Conservation (phyloP, 371 early-diverging fungal genomes). For the Rhizoclosmatium hyalinum region DNA sequence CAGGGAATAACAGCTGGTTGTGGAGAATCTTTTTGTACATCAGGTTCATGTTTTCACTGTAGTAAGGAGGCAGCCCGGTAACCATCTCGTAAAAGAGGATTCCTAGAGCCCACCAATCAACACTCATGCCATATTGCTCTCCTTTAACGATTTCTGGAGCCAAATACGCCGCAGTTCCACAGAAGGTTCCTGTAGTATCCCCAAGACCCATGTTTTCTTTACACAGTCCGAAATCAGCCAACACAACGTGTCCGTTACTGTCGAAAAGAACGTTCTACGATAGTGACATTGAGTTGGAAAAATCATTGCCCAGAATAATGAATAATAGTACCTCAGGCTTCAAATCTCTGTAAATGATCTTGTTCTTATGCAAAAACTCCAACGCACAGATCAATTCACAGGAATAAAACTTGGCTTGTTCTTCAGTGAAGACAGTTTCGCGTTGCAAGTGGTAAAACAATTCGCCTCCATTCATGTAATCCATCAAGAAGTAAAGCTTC, state of each 20-base stretch:
- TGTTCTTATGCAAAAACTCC: constrained; percentile 61
- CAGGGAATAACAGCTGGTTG: constrained; percentile 77
- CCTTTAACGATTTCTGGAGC: constrained; percentile 92
- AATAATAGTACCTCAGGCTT: constrained; percentile 40
- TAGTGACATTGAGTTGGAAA: background rate
- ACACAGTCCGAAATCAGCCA: constrained; percentile 83
- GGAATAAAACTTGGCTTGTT: constrained; percentile 76
- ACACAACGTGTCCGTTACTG: constrained; percentile 73
- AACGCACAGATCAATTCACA: constrained; percentile 67
- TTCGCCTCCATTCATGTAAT: constrained; percentile 75
- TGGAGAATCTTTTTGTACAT: constrained; percentile 85
- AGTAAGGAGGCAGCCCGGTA: constrained; percentile 32
- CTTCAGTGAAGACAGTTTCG: constrained; percentile 46
- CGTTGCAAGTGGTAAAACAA: constrained; percentile 66
- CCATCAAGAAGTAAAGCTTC: constrained; percentile 87
- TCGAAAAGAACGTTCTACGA: constrained; percentile 55
- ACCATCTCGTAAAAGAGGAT: constrained; percentile 80
- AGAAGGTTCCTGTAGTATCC: constrained; percentile 84
- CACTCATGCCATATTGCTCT: constrained; percentile 78
- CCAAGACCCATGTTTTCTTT: constrained; percentile 64
- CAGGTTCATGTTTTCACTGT: constrained; percentile 62
- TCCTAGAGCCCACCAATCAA: constrained; percentile 98
- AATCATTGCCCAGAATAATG: background rate
- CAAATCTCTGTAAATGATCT: constrained; percentile 66
- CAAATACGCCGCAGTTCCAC: constrained; percentile 96